Conservation (phyloP, 2,329 filamentous ascomycete species). For the Cercospora canescens region DNA sequence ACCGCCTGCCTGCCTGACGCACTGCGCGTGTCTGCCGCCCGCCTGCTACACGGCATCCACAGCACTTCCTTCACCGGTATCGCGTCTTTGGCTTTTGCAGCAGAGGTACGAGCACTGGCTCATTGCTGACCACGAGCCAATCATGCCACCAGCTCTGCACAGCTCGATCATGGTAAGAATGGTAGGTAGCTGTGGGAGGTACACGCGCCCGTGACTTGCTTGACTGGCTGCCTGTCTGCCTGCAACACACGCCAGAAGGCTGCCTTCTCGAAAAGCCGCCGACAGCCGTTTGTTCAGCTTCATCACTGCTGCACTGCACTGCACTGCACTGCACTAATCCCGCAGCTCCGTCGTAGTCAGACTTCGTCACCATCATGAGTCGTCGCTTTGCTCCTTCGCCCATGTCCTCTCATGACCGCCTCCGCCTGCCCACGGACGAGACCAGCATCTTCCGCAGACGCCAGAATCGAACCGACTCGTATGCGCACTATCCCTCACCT, state of each 20-base stretch:
- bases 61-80: constrained; percentile 14
- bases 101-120: constrained; percentile 14
- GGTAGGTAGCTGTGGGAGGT: background rate
- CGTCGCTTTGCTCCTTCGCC: background rate
- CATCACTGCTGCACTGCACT: too few relatives aligned
- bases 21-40: too few relatives aligned
- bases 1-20: too few relatives aligned
- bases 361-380: background rate
- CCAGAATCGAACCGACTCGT: background rate
- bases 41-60: background rate
- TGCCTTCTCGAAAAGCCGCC: background rate
- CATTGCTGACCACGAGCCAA: constrained; percentile 12
- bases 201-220: constrained; percentile 13
- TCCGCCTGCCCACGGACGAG: background rate
- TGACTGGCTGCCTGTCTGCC: constrained; percentile 15
- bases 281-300: background rate
- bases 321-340: too few relatives aligned
- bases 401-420: background rate
- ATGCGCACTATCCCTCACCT: background rate
- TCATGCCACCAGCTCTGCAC: constrained; percentile 12
- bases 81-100: background rate
- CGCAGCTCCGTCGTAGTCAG: background rate
- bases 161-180: background rate
- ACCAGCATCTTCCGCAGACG: background rate
- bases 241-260: background rate